Evolutionary conservation across 345 rosid genomes (phyloP), one percentile per base, ranked within the genome.

Genomic region (Aethionema arabicum): DNA sequence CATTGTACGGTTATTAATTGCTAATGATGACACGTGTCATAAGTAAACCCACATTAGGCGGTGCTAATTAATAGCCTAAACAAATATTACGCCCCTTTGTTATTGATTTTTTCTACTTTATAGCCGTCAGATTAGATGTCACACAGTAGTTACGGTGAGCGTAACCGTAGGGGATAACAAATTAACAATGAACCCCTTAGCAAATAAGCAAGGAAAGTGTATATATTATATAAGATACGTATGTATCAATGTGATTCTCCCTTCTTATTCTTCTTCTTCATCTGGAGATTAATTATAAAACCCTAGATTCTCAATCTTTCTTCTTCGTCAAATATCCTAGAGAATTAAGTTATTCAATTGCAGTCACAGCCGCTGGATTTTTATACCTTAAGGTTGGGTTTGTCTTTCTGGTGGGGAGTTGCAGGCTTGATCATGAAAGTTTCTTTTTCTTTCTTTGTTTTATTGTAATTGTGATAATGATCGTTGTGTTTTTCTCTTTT

Each of bases 11-110:
- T 52, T 56, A 47, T 56, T 14, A 49, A 38, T 32, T 50, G 29
- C 11, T 56, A 70, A 63, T 63, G 0, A 57, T 21, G 59, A 70
- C 69, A 70, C 69, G 69, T 72, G 67, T 56, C 70, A 39, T 4
- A 59, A 12, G 2, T 33, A 53, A 53, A 44, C 59, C 27, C 51
- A 32, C 11, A 45, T 11, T 43, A 65, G 70, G 71, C 70, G 75
- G 75, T 72, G 75, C 66, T 59, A 65, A 58, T 15, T 16, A 58
- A 69, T 35, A 11, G 3, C 45, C 3, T 14, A 14, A 10, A 56
- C 8, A 43, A 43, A 5, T 10, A 8, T 45, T 6, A 16, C 41
- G 5, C 32, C 71, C 76, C 30, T 65, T 27, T 30, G 64, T 57
- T 59, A 8, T 8, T 40, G 27, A 21, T 4, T 27, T 53, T 15